Conservation (phyloP, 2,329 filamentous ascomycete genomes). For the Triangularia verruculosa region DNA sequence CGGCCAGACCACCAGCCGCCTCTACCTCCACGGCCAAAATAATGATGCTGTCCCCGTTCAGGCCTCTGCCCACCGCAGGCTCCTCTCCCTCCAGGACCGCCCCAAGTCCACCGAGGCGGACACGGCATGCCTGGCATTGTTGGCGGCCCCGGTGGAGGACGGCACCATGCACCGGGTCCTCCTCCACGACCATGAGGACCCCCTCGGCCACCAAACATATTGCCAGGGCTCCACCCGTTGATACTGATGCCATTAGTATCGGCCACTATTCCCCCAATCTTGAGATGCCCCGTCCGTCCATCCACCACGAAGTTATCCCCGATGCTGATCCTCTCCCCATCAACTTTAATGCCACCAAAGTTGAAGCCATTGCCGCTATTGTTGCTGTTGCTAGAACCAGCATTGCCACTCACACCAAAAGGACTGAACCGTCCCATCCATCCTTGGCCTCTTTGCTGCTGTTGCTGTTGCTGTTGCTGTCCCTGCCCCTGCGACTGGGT, state of each 20-base stretch:
- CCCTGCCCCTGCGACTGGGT: not conserved
- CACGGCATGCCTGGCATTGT: not conserved
- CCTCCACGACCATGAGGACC: not conserved
- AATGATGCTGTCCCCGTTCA: not conserved
- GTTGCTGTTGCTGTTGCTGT: conserved; percentile 4
- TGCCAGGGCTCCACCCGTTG: conserved; percentile 23
- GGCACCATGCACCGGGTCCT: not conserved
- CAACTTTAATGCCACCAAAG: conserved; percentile 41
- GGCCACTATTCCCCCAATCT: conserved; percentile 44
- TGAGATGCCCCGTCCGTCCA: conserved; percentile 39
- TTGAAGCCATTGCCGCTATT: conserved; percentile 18
- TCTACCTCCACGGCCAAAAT: conserved; percentile 6
- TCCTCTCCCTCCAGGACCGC: conserved; percentile 11
- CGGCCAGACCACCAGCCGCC: conserved; percentile 13
- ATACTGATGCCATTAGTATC: conserved; percentile 35
- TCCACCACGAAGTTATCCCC: conserved; percentile 45
- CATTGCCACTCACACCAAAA: not conserved
- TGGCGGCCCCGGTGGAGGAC: conserved; percentile 8
- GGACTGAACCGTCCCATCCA: not conserved
- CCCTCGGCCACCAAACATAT: conserved; percentile 21
- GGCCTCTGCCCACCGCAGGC: conserved; percentile 3
- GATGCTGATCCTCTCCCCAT: conserved; percentile 43
- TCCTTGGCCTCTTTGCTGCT: not conserved
- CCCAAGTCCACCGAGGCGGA: not conserved
- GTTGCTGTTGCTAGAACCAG: conserved; percentile 5